Conservation (phyloP, 352 stramenopile genomes). For the Globisporangium ultimum region DNA sequence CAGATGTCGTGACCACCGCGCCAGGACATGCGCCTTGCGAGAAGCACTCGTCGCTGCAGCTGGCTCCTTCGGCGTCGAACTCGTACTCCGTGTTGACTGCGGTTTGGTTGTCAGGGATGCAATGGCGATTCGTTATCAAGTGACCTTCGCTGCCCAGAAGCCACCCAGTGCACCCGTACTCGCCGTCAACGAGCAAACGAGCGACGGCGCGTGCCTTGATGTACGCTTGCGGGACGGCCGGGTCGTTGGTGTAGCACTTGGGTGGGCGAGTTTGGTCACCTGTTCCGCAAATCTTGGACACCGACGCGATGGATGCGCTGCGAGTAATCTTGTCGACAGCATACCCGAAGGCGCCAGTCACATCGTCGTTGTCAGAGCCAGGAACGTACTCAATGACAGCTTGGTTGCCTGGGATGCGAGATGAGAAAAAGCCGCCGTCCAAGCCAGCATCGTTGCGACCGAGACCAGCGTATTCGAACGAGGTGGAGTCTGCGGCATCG, state of each 20-base stretch:
- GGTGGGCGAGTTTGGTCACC: slow-evolving; percentile 23
- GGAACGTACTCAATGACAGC: slow-evolving; percentile 26
- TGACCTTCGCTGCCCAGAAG: slow-evolving; percentile 36
- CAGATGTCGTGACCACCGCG: slow-evolving; percentile 19
- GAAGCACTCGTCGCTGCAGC: slow-evolving; percentile 28
- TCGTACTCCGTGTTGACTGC: slow-evolving; percentile 27
- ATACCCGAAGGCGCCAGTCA: slow-evolving; percentile 22
- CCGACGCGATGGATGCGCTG: slow-evolving; percentile 14
- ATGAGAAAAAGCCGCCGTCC: slow-evolving; percentile 31
- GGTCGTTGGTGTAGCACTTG: slow-evolving; percentile 29
- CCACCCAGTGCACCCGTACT: slow-evolving; percentile 34
- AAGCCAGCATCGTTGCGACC: slow-evolving; percentile 27
- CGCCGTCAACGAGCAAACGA: slow-evolving; percentile 27
- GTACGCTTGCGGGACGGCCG: slow-evolving; percentile 15
- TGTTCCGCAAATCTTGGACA: slow-evolving; percentile 24
- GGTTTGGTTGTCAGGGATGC: slow-evolving; percentile 20
- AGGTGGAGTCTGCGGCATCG: slow-evolving; percentile 10
- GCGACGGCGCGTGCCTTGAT: slow-evolving; percentile 26
- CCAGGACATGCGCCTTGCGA: slow-evolving; percentile 17
- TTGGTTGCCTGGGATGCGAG: slow-evolving; percentile 17
- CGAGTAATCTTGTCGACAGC: slow-evolving; percentile 28
- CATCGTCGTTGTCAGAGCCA: neutral
- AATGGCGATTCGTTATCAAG: slow-evolving; percentile 47
- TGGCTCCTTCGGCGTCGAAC: slow-evolving; percentile 29
- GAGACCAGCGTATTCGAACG: slow-evolving; percentile 24